Percentiles rank a stretch among this genome's conserved stretches.
Conservation (phyloP, 768 basidiomycete species). For the Auriscalpium orientale region DNA sequence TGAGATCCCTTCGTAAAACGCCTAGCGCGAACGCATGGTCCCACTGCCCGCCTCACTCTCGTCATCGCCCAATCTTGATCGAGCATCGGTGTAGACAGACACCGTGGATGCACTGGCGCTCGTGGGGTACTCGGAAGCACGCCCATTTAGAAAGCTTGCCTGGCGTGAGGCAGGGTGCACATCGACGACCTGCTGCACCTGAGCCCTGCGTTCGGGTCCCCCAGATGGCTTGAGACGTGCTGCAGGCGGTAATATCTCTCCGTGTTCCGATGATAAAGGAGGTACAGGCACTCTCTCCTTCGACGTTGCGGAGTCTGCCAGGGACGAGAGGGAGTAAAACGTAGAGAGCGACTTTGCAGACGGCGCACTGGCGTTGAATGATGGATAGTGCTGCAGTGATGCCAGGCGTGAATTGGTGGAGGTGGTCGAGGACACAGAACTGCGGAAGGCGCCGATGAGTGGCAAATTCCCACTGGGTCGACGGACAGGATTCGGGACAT, state of each 20-base stretch:
- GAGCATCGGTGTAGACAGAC: conserved; percentile 13
- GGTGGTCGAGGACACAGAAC: conserved; percentile 6
- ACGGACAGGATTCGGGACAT: conserved; percentile 6
- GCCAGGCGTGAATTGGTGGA: conserved; percentile 5
- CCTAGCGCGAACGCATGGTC: neutral
- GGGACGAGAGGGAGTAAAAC: conserved; percentile 4
- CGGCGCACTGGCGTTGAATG: conserved; percentile 3
- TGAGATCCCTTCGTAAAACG: too few species aligned
- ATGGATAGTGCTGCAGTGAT: conserved; percentile 15
- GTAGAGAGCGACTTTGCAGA: conserved; percentile 3
- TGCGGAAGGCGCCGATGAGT: conserved; percentile 14
- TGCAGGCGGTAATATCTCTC: conserved; percentile 1
- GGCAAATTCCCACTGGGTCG: conserved; percentile 1
- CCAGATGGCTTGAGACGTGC: conserved; percentile 1
- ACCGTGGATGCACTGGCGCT: conserved; percentile 8
- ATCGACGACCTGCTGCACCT: neutral
- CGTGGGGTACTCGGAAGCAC: conserved; percentile 5
- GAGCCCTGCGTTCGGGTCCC: conserved; percentile 5
- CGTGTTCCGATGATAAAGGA: neutral
- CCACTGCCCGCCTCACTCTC: conserved; percentile 7
- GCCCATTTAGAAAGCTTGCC: conserved; percentile 9
- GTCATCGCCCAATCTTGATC: conserved; percentile 5
- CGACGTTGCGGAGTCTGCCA: neutral
- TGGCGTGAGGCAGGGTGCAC: conserved; percentile 3
- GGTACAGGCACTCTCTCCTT: neutral